Evolutionary conservation across 331 rosid species (phyloP).

Genomic region (Pyracantha coccinea): DNA sequence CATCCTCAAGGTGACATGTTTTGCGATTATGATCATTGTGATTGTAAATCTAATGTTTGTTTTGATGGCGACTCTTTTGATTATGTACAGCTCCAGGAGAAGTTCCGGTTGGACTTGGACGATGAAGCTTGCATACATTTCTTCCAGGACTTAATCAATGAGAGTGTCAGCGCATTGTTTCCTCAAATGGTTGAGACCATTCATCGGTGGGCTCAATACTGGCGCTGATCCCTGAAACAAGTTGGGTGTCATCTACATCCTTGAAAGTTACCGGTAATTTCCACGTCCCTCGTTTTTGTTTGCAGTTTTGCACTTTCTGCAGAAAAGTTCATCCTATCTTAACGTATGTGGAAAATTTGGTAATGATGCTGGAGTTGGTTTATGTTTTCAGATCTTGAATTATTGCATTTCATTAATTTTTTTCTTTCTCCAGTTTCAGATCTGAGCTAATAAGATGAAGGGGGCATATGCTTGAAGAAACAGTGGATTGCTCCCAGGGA

Average conservation of each 20-base stretch:
- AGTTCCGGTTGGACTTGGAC: constrained; percentile 95
- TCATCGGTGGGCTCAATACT: constrained; percentile 99
- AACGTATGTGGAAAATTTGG: not conserved
- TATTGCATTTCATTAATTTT: not conserved
- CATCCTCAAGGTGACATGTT: constrained; percentile 71
- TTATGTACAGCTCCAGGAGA: constrained; percentile 80
- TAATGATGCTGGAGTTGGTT: not conserved
- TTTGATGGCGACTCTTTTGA: constrained; percentile 15
- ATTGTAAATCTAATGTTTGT: not conserved
- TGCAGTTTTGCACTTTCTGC: not conserved
- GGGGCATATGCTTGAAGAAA: not conserved
- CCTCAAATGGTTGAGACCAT: constrained; percentile 99
- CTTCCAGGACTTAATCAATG: constrained; percentile 96
- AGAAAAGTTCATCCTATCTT: not conserved
- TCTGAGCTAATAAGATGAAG: not conserved
- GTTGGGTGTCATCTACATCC: not conserved
- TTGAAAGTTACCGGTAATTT: constrained; percentile 26
- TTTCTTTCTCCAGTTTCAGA: not conserved
- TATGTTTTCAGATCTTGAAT: not conserved
- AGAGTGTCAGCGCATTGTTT: constrained; percentile 94
- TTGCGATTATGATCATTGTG: not conserved
- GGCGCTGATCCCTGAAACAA: constrained; percentile 55
- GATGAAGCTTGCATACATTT: constrained; percentile 98
- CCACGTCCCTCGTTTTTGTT: not conserved
- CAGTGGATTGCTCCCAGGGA: not conserved